Base-by-base conservation (phyloP, 345 rosid genomes). In the Trapa bicornis region DNA sequence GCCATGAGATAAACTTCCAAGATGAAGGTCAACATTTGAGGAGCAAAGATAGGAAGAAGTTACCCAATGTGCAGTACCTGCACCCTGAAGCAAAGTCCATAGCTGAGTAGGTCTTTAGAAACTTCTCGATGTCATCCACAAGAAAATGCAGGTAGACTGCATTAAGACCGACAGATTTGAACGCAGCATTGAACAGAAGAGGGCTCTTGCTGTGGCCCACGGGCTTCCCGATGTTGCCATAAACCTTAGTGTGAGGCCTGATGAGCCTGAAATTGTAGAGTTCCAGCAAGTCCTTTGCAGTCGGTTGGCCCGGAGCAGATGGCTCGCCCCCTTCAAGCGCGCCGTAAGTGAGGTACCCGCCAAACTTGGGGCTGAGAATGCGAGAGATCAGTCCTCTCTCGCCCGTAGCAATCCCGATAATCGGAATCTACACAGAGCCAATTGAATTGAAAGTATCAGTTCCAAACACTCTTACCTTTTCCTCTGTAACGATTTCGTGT, bases 151-250 rank as follows among this genome's bases (percentile, higher is more conserved):
- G 48, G 54, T 79, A 79, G 69, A 79, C 73, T 13, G 79, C 79
- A 43, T 79, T 79, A 48, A 79, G 72, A 57, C 82, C 82, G 17
- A 71, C 82, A 3, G 75, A 71, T 60, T 79, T 79, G 70, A 53
- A 79, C 13, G 82, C 68, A 1, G 79, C 77, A 68, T 79, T 79
- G 75, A 75, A 79, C 72, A 79, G 64, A 37, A 79, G 79, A 68
- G 82, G 82, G 47, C 79, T 75, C 77, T 79, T 79, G 80, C 82
- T 79, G 67, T 79, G 82, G n/a, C 82, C 82, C 37, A 79, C 82
- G 2, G 82, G 82, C 68, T 79, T 79, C 47, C 80, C 79, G 12
- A 79, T 79, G 71, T 76, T 76, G 53, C 82, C 82, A 36, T 76
- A 79, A 1, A 79, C 70, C 57, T 79, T 79, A 45, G 82, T 79